phyloP scores from a whole-genome alignment of 2,329 filamentous ascomycete genomes.

The Cladosporium sp. region DNA sequence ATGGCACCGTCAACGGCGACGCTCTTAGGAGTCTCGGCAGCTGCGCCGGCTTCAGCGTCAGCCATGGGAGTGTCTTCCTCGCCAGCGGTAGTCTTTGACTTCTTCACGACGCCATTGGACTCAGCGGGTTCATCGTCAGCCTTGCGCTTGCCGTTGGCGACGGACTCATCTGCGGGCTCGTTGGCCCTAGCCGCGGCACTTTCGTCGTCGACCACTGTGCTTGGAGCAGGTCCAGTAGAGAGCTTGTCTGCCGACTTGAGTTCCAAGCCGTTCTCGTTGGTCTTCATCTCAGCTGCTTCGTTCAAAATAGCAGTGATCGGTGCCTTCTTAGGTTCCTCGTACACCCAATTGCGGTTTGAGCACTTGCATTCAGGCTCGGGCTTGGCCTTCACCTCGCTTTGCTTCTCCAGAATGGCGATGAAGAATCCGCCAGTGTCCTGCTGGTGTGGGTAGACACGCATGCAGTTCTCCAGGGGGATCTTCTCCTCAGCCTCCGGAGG shows the following conservation, averaged over 20 bases:
- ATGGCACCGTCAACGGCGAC: constrained; percentile 19
- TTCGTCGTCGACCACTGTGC: constrained; percentile 7
- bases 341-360: constrained; percentile 34
- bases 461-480: constrained; percentile 83
- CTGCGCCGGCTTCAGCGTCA: constrained; percentile 19
- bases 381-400: constrained; percentile 76
- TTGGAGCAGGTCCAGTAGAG: constrained; percentile 19
- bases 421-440: constrained; percentile 98
- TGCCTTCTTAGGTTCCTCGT: constrained; percentile 26
- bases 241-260: constrained; percentile 18
- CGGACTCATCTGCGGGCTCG: constrained; percentile 13
- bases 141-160: constrained; percentile 18
- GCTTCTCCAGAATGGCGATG: constrained; percentile 92
- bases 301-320: constrained; percentile 43
- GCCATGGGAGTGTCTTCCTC: constrained; percentile 19
- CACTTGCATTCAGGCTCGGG: constrained; percentile 62
- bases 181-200: constrained; percentile 24
- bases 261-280: constrained; percentile 10
- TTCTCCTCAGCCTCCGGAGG: constrained; percentile 59
- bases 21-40: background rate
- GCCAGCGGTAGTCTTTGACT: constrained; percentile 18
- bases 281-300: constrained; percentile 32
- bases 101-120: constrained; percentile 13
- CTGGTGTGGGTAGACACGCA: constrained; percentile 90
- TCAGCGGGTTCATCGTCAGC: constrained; percentile 20